Percentiles rank a stretch among this genome's conserved stretches.
phyloP scores from a whole-genome alignment of 495 filamentous ascomycete species.

The Aspergillus heteromorphus region DNA sequence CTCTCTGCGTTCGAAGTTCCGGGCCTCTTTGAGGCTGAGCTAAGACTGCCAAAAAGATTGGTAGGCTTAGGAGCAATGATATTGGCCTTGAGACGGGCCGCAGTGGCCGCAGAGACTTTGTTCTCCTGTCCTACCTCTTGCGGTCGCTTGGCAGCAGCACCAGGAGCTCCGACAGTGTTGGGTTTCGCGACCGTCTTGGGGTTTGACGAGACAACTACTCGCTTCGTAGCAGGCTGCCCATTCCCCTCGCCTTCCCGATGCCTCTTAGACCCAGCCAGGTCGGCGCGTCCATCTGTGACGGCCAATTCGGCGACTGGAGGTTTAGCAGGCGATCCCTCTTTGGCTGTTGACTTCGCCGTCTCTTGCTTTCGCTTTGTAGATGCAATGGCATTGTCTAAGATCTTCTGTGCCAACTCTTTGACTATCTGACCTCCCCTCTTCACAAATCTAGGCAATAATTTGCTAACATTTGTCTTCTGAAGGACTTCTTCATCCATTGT shows the following conservation, averaged over 20 bases:
- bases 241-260: constrained; percentile 37
- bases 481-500: constrained; percentile 58
- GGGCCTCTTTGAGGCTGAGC: constrained; percentile 57
- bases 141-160: constrained; percentile 17
- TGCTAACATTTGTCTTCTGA: constrained; percentile 62
- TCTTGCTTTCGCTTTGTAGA: constrained; percentile 46
- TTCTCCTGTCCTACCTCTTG: constrained; percentile 22
- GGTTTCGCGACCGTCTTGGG: constrained; percentile 24
- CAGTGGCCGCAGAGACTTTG: constrained; percentile 26
- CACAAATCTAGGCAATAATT: constrained; percentile 54
- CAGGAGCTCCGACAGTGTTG: constrained; percentile 15
- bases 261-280: constrained; percentile 43
- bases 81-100: constrained; percentile 42
- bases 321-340: constrained; percentile 30
- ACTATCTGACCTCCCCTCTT: constrained; percentile 62
- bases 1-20: constrained; percentile 51
- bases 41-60: constrained; percentile 52
- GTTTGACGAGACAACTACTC: constrained; percentile 32
- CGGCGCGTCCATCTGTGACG: constrained; percentile 21
- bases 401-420: constrained; percentile 52
- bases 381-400: constrained; percentile 51
- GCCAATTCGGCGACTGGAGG: constrained; percentile 19
- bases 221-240: constrained; percentile 34
- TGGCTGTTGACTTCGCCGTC: constrained; percentile 27
- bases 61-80: constrained; percentile 53